Evolutionary conservation across 129 eudicot species (phyloP).

Genomic region (Lonicera japonica): DNA sequence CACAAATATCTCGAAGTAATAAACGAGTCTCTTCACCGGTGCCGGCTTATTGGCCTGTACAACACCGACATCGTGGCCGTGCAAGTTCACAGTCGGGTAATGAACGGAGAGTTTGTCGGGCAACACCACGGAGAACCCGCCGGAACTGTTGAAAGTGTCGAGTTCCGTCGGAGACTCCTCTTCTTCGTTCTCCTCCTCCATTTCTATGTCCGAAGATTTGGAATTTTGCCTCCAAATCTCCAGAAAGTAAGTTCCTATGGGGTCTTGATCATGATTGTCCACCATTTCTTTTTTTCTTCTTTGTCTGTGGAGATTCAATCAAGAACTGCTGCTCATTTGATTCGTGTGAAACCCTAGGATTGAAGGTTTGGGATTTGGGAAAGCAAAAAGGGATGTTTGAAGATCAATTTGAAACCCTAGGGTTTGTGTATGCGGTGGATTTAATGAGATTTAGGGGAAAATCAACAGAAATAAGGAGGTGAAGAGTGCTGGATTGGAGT

Average conservation of each 20-base stretch:
- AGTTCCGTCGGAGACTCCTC: constrained; percentile 54
- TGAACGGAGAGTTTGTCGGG: constrained; percentile 72
- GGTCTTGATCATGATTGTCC: constrained; percentile 21
- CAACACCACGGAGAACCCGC: constrained; percentile 67
- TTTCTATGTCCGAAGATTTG: constrained; percentile 15
- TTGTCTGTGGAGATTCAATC: too few species aligned
- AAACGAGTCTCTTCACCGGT: constrained; percentile 58
- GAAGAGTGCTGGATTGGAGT: too few species aligned
- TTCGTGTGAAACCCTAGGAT: not conserved
- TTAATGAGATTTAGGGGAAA: too few species aligned
- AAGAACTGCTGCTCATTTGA: not conserved
- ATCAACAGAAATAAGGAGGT: too few species aligned
- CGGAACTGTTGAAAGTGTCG: constrained; percentile 72
- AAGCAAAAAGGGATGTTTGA: too few species aligned
- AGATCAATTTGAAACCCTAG: too few species aligned
- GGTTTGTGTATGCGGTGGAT: too few species aligned
- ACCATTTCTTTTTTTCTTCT: constrained; percentile 19
- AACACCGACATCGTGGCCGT: constrained; percentile 95
- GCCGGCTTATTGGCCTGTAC: constrained; percentile 80
- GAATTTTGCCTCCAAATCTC: constrained; percentile 49
- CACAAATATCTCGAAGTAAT: constrained; percentile 76
- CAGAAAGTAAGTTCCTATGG: constrained; percentile 45
- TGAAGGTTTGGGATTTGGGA: not conserved
- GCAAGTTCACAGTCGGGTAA: constrained; percentile 56
- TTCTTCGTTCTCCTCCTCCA: constrained; percentile 25